Conservation (phyloP, 1,284 basidiomycete genomes). For the Schizophyllum commune region DNA sequence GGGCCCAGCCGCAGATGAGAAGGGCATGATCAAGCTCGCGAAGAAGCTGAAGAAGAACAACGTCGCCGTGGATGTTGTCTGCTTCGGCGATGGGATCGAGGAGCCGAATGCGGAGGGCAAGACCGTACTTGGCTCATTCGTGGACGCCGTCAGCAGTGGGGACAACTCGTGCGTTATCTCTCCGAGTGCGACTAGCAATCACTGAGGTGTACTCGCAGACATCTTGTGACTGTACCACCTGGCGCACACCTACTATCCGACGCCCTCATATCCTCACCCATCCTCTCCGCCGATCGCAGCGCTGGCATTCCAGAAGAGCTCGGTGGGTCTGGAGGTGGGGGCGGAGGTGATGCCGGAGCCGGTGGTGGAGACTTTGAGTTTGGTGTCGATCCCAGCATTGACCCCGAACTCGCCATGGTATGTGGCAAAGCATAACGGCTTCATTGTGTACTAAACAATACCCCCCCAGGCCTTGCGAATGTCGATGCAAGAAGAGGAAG, state of each 20-base stretch:
- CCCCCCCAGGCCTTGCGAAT: constrained; percentile 79
- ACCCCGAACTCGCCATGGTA: constrained; percentile 97
- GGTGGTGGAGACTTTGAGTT: constrained; percentile 70
- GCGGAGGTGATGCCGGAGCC: constrained; percentile 41
- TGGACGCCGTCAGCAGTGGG: constrained; percentile 68
- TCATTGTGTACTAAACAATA: neutral
- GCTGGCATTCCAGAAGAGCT: constrained; percentile 58
- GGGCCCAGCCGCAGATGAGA: constrained; percentile 60
- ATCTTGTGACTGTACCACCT: constrained; percentile 77
- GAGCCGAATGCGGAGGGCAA: constrained; percentile 49
- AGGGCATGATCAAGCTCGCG: constrained; percentile 78
- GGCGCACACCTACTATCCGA: constrained; percentile 82
- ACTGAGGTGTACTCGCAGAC: constrained; percentile 38
- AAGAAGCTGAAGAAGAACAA: constrained; percentile 99
- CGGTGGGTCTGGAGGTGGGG: neutral
- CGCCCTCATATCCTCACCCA: constrained; percentile 71
- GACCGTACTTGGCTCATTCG: constrained; percentile 63
- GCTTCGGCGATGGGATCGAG: constrained; percentile 70
- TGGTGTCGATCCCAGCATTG: constrained; percentile 89
- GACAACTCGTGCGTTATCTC: constrained; percentile 69
- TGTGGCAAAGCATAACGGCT: constrained; percentile 10
- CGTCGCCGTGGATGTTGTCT: constrained; percentile 89
- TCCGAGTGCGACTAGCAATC: neutral
- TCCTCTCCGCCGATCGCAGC: constrained; percentile 75
- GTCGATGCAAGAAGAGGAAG: constrained; percentile 96